Evolutionary conservation across 208 protist species (phyloP), one percentile per base, ranked within the genome.

Genomic region (Porcisia hertigi): DNA sequence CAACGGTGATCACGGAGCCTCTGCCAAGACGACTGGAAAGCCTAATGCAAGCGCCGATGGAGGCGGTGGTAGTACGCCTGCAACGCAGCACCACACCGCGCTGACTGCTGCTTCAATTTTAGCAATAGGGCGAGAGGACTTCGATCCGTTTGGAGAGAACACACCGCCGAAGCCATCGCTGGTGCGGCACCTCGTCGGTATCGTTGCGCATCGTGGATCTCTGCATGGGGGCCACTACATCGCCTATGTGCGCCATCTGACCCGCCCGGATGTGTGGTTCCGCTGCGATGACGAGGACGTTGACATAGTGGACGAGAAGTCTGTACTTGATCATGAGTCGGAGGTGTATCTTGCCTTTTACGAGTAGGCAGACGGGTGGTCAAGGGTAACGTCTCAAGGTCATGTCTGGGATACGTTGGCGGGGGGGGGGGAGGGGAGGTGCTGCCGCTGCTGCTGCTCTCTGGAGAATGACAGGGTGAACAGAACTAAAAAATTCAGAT

Each of bases 311-410:
- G 83, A 91, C 16, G 88, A 94, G 81, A 77, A 71, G 52, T 74
- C 71, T 30, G 87, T 96, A 45, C 71, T 92, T 36, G 76, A 81
- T 43, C 87, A 81, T 65, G 74, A 85, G 49, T 63, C 83, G 1
- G 90, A 94, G 66, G 91, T 92, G 9, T 97, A 96, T 76, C 77
- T 97, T 39, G 83, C 90, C 11, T 96, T 97, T 63, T 97, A 96
- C 78, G 94, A 95, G 79, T 95, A 88, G 80, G 57, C n/a, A 73
- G 34, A 5, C 41, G 3, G 39, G 23, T 25, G 25, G 16, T 52
- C 63, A 67, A 67, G 39, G 8, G 39, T 25, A 6, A 16, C 6
- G 18, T 49, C 18, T 18, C 41, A 11, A 12, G 12, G 23, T 34
- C 34, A n/a, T 49, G 41, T 43, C 18, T 1, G 63, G 39, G 41